Conservation (phyloP, 192 early-diverging fungal species). For the Thamnidium elegans region DNA sequence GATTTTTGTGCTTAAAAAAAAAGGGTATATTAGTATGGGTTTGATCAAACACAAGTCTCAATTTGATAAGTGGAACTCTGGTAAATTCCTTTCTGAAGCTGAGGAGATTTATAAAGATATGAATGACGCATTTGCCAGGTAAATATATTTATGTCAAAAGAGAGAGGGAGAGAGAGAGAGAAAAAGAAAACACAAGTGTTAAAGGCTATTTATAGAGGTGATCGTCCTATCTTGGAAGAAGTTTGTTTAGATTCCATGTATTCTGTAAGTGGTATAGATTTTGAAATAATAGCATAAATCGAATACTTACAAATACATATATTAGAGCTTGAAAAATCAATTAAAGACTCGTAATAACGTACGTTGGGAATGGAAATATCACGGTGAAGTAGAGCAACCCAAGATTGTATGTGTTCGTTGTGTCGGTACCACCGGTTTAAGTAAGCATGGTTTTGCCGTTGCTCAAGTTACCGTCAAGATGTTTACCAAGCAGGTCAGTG, state of each 20-base stretch:
- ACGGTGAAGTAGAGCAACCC: slow-evolving; percentile 50
- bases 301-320: not conserved
- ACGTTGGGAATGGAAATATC: slow-evolving; percentile 60
- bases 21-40: slow-evolving; percentile 35
- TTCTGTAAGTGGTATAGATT: slow-evolving; percentile 28
- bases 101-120: slow-evolving; percentile 61
- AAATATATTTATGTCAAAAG: not conserved
- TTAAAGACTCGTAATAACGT: slow-evolving; percentile 51
- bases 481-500: slow-evolving; percentile 59
- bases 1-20: too few species aligned
- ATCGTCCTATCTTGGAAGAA: slow-evolving; percentile 49
- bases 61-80: slow-evolving; percentile 56
- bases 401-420: slow-evolving; percentile 59
- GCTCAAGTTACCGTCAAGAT: slow-evolving; percentile 66
- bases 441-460: slow-evolving; percentile 39
- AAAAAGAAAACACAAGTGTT: not conserved
- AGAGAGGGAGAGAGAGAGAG: too few species aligned
- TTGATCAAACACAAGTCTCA: slow-evolving; percentile 50
- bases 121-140: slow-evolving; percentile 66
- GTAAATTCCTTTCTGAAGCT: slow-evolving; percentile 52
- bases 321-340: slow-evolving; percentile 59
- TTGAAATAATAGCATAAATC: too few species aligned
- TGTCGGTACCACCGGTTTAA: slow-evolving; percentile 40
- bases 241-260: slow-evolving; percentile 62
- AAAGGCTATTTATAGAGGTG: slow-evolving; percentile 39